These are phyloP conservation scores for Pleurotus sapidus DNA, from an alignment of 768 basidiomycete genomes.

Conservation along the genomic window DNA sequence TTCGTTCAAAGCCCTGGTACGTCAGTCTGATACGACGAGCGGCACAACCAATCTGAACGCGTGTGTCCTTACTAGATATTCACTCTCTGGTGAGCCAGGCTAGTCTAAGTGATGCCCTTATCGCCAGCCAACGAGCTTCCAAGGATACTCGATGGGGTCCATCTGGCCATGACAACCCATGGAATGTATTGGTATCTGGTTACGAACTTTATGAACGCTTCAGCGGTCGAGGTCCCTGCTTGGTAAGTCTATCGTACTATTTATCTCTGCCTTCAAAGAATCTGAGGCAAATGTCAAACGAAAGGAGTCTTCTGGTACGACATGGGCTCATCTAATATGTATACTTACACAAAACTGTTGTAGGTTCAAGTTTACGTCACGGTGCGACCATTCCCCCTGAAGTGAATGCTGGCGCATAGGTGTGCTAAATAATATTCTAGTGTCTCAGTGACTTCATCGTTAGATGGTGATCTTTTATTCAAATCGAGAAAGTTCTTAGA, in stretches of 20 bases:
- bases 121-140: too few species aligned
- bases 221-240: slow-evolving; percentile 19
- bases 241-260: slow-evolving; percentile 19
- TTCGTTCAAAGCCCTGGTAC: slow-evolving; percentile 27
- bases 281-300: too few species aligned
- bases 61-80: slow-evolving; percentile 17
- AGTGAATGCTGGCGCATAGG: neutral
- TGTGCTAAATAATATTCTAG: slow-evolving; percentile 10
- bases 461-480: slow-evolving; percentile 21
- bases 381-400: slow-evolving; percentile 14
- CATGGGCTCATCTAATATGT: neutral
- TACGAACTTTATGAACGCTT: slow-evolving; percentile 27
- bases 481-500: neutral
- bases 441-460: slow-evolving; percentile 26
- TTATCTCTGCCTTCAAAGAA: too few species aligned
- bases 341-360: neutral
- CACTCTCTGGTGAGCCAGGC: slow-evolving; percentile 20
- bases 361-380: slow-evolving; percentile 26
- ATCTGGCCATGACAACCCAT: slow-evolving; percentile 30
- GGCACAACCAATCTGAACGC: too few species aligned
- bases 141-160: slow-evolving; percentile 33
- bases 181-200: slow-evolving; percentile 34
- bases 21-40: too few species aligned
- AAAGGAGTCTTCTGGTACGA: slow-evolving; percentile 1
- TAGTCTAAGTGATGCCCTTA: too few species aligned